phyloP scores from a whole-genome alignment of 2,329 filamentous ascomycete genomes.

The Lecanicillium sp. region DNA sequence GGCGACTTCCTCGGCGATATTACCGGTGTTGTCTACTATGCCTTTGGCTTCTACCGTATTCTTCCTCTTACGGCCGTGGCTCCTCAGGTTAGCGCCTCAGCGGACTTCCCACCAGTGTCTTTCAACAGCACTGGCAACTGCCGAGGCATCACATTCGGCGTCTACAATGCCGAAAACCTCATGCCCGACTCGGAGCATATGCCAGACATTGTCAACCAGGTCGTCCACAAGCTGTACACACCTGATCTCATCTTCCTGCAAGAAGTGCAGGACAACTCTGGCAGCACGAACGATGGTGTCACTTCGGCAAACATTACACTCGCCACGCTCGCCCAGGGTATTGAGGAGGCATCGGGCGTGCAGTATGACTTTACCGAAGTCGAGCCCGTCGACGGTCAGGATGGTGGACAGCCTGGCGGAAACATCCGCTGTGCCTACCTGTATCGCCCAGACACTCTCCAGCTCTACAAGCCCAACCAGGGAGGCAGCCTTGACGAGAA shows the following conservation, averaged over 20 bases:
- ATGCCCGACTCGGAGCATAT: conserved; percentile 47
- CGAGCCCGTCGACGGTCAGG: conserved; percentile 47
- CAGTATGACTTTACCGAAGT: conserved; percentile 54
- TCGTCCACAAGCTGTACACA: conserved; percentile 52
- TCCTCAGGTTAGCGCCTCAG: conserved; percentile 35
- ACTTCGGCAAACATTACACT: conserved; percentile 51
- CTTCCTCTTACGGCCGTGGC: conserved; percentile 52
- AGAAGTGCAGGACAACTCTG: conserved; percentile 62
- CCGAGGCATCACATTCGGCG: conserved; percentile 52
- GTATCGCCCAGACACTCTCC: conserved; percentile 52
- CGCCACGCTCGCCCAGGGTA: conserved; percentile 41
- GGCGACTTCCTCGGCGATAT: conserved; percentile 58
- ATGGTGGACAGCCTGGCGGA: conserved; percentile 60
- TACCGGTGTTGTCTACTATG: conserved; percentile 58
- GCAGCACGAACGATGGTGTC: conserved; percentile 50
- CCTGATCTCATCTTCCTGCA: conserved; percentile 62
- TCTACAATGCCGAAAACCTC: conserved; percentile 66
- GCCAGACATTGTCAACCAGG: conserved; percentile 52
- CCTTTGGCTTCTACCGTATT: conserved; percentile 62
- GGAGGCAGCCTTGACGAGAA: conserved; percentile 47
- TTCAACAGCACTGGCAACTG: conserved; percentile 49
- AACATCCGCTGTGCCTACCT: conserved; percentile 67
- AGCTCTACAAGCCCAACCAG: conserved; percentile 49
- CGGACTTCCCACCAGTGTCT: conserved; percentile 39
- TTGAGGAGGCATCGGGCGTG: conserved; percentile 38